A percentile compares a stretch with the other conserved stretches of the same genome.
phyloP scores from a whole-genome alignment of 257 asterid species.

The Verbascum thapsus region DNA sequence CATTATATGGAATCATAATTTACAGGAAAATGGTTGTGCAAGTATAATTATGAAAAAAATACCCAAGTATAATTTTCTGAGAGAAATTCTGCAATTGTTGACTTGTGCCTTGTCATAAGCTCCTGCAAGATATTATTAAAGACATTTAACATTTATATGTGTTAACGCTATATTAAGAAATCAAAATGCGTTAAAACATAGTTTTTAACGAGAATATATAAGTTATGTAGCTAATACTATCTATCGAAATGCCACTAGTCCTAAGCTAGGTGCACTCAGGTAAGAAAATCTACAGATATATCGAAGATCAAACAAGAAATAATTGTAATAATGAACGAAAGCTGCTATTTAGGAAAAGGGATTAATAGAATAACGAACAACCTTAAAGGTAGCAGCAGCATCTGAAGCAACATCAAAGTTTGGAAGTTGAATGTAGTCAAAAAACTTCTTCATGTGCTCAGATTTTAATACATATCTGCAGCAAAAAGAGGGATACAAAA shows the following conservation, averaged over 20 bases:
- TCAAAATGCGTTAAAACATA: neutral
- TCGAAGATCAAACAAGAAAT: neutral
- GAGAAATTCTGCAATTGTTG: conserved; percentile 82
- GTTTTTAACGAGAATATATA: neutral
- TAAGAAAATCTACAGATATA: neutral
- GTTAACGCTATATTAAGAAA: neutral
- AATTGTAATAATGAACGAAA: conserved; percentile 5
- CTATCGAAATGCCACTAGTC: neutral
- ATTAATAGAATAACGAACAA: conserved; percentile 25
- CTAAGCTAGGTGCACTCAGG: conserved; percentile 9
- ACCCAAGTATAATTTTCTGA: conserved; percentile 73
- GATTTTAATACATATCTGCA: conserved; percentile 71
- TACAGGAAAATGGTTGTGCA: too few species aligned
- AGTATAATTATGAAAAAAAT: conserved; percentile 32
- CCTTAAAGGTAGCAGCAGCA: conserved; percentile 90
- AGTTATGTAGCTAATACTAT: neutral
- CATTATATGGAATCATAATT: conserved; percentile 7
- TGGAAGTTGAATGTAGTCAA: conserved; percentile 79
- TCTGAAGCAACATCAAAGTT: conserved; percentile 96
- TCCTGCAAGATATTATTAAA: conserved; percentile 54
- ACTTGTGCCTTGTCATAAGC: conserved; percentile 91
- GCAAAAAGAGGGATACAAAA: conserved; percentile 7
- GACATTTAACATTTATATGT: conserved; percentile 22
- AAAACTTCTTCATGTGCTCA: conserved; percentile 64
- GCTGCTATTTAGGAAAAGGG: conserved; percentile 18